Conservation (phyloP, 352 stramenopile species). For the Elongisporangium anandrum region DNA sequence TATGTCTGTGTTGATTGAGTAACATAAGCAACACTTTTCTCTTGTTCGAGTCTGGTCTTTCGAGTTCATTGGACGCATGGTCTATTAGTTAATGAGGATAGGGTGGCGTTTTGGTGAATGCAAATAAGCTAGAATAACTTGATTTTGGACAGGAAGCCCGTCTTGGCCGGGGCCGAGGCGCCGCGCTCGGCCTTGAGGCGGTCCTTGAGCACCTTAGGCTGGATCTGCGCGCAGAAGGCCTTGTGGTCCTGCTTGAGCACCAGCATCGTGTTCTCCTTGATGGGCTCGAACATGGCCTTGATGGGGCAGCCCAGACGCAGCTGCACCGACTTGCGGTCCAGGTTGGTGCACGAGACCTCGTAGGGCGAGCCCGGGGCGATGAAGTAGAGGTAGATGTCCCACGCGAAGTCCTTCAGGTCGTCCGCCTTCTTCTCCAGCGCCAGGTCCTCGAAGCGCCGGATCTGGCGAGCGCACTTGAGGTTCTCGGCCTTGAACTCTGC, state of each 20-base stretch:
- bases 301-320: conserved; percentile 73
- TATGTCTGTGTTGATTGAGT: background rate
- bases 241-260: conserved; percentile 85
- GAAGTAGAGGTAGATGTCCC: conserved; percentile 81
- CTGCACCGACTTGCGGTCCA: conserved; percentile 79
- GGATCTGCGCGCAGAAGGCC: conserved; percentile 63
- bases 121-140: conserved; percentile 46
- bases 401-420: conserved; percentile 79
- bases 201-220: conserved; percentile 74
- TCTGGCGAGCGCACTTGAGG: conserved; percentile 78
- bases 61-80: too few relatives aligned
- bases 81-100: background rate
- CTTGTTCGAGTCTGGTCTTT: too few relatives aligned
- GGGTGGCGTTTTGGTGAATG: background rate
- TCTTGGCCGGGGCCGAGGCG: conserved; percentile 30
- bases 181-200: conserved; percentile 60
- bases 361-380: conserved; percentile 68
- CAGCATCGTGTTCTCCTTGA: conserved; percentile 84
- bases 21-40: too few relatives aligned
- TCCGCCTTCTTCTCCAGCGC: conserved; percentile 59
- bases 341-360: conserved; percentile 80
- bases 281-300: conserved; percentile 80
- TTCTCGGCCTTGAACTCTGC: conserved; percentile 84
- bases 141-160: conserved; percentile 71
- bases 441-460: conserved; percentile 76